Base-by-base conservation (phyloP, 805 yeast genomes). In the Hanseniaspora lindneri region DNA sequence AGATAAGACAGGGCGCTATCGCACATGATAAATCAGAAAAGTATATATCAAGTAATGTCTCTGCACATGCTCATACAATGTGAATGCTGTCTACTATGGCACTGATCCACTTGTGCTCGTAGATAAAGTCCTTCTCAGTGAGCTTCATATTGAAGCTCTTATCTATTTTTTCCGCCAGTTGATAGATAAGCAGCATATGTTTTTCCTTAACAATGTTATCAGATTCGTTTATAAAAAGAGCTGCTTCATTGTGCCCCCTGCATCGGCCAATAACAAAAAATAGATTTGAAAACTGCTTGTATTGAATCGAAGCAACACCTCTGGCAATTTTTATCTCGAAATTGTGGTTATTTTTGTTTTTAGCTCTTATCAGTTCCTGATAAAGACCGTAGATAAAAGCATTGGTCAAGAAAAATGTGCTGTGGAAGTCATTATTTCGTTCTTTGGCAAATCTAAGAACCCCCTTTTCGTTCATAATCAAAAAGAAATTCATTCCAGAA, bases 91-190 rank as follows among this genome's bases (percentile, higher is more conserved):
- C 37, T 1, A 39, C 33, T 10, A 46, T 39, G 3, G 24, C 17
- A 23, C 39, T 28, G 2, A 39, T 46, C 11, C 5, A 27, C 24
- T 23, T 11, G 14, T 37, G 16, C 19, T 39, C 36, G 16, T 32
- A 30, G 8, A 46, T 46, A 11, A 46, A 39, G n/a, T 46, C 29
- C 19, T 17, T 6, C 32, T 46, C 49, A 8, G 23, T 19, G 21
- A 39, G 37, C 20, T 17, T 32, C 24, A 29, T 11, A 4, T 46
- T n/a, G n/a, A 46, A 46, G 14, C 32, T 17, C 3, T 4, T 14
- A 17, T 46, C 49, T 16, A 46, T 46, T 6, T 19, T 23, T 24
- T 46, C 39, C 11, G 39, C 49, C 8, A 46, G 27, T 4, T 36
- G 17, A n/a, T 46, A 43, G 23, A 46, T 46, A 9, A 39, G 17